These are phyloP conservation scores for Chionographis japonica DNA, from an alignment of 106 monocot genomes.

Conservation along the genomic window DNA sequence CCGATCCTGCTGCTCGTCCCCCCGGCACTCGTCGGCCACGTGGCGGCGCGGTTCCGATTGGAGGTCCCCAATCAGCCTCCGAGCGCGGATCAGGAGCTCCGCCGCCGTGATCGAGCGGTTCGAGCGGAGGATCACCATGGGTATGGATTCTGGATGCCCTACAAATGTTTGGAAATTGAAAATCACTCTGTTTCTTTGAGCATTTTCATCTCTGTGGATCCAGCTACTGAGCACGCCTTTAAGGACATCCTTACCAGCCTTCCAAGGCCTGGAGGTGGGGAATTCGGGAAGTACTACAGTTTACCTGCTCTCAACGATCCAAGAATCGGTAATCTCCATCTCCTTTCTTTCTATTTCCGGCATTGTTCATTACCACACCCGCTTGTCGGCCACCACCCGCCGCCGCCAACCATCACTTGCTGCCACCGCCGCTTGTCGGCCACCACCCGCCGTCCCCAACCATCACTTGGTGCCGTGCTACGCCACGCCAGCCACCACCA, in stretches of 20 bases:
- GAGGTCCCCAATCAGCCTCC: slow-evolving; percentile 18
- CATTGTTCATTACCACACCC: too few species aligned
- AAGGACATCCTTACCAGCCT: slow-evolving; percentile 61
- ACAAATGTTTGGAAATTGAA: background rate
- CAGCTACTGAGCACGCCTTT: slow-evolving; percentile 53
- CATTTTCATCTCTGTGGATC: background rate
- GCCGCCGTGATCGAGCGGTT: slow-evolving; percentile 35
- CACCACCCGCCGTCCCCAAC: too few species aligned
- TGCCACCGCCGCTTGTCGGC: too few species aligned
- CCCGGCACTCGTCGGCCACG: background rate
- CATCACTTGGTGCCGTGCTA: too few species aligned
- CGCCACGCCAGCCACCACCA: too few species aligned
- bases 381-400: background rate
- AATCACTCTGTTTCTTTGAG: background rate
- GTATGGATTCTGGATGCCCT: slow-evolving; percentile 9
- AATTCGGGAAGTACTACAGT: slow-evolving; percentile 76
- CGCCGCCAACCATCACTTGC: too few species aligned
- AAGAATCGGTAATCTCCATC: slow-evolving; percentile 47
- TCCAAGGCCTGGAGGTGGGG: slow-evolving; percentile 63
- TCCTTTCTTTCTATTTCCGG: background rate
- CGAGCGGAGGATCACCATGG: slow-evolving; percentile 38
- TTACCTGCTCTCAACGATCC: slow-evolving; percentile 81
- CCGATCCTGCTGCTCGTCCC: slow-evolving; percentile 1
- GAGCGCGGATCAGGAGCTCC: slow-evolving; percentile 26
- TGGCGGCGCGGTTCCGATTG: slow-evolving; percentile 12